Evolutionary conservation across 139 green algal genomes (phyloP), one percentile per base, ranked within the genome.

Genomic region (Edaphochlamys debaryana): DNA sequence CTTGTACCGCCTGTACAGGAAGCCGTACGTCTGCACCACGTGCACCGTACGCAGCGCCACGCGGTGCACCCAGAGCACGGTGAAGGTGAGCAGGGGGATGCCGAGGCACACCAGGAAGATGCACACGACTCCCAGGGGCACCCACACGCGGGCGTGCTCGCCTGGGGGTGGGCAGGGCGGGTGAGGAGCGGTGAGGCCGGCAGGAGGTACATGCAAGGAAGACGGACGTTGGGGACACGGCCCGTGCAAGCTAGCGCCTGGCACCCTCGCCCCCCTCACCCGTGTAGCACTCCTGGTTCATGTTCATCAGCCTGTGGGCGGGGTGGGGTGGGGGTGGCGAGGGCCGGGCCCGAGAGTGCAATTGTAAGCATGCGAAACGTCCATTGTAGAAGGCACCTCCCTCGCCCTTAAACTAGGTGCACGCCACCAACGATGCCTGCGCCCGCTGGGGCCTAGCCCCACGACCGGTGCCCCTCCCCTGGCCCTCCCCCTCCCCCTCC

Each of bases 261-360:
- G n/a, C n/a, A n/a, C n/a, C n/a, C n/a, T n/a, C n/a, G 11, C 45
- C 45, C 45, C 13, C 45, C 45, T 13, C 45, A 73, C 67, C 67
- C 4, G 32, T 7, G 34, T 84, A 84, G 48, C 78, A 84, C 78
- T 75, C 66, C 66, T 84, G 78, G 78, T 84, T 77, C 78, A 84
- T 84, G 66, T 84, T 67, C 25, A 75, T 36, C 4, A 84, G 56
- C n/a, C n/a, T n/a, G n/a, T n/a, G n/a, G n/a, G n/a, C n/a, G n/a
- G n/a, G n/a, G n/a, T n/a, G n/a, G n/a, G n/a, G n/a, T n/a, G n/a
- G n/a, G n/a, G n/a, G n/a, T n/a, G n/a, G n/a, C n/a, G n/a, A n/a
- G n/a, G n/a, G n/a, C n/a, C n/a, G n/a, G n/a, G n/a, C n/a, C n/a
- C n/a, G n/a, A n/a, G n/a, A n/a, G n/a, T n/a, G n/a, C n/a, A n/a